phyloP scores from a whole-genome alignment of 257 asterid genomes.

The Nicotiana tabacum region DNA sequence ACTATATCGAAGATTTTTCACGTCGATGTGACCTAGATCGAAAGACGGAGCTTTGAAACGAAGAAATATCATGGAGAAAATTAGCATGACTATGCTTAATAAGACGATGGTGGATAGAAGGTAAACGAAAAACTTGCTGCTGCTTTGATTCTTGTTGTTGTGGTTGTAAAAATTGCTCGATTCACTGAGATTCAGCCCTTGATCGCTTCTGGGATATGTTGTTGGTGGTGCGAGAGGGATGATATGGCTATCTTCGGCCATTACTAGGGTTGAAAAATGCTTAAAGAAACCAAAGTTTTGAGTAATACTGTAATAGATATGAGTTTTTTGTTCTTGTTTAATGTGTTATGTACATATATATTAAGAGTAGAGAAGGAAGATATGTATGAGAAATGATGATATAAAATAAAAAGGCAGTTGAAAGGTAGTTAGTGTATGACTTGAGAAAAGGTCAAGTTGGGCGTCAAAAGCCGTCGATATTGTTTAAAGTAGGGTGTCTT shows the following conservation, averaged over 20 bases:
- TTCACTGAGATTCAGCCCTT: not conserved
- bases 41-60: constrained; percentile 33
- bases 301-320: not conserved
- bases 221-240: constrained; percentile 26
- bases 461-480: not conserved
- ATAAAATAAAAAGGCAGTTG: not conserved
- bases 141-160: not conserved
- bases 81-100: constrained; percentile 31
- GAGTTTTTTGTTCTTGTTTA: not conserved
- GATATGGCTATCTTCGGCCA: constrained; percentile 21
- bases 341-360: not conserved
- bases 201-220: constrained; percentile 8
- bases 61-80: constrained; percentile 30
- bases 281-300: not conserved
- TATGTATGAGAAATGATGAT: not conserved
- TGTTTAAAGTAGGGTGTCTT: not conserved
- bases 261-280: not conserved
- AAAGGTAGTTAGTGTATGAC: not conserved
- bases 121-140: constrained; percentile 46
- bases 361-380: not conserved
- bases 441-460: not conserved
- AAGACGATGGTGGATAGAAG: constrained; percentile 23
- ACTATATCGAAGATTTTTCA: constrained; percentile 17
- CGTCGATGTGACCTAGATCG: constrained; percentile 15
- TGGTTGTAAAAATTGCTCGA: not conserved